phyloP scores from a whole-genome alignment of 139 green algal species.

The Chlorella sp. region DNA sequence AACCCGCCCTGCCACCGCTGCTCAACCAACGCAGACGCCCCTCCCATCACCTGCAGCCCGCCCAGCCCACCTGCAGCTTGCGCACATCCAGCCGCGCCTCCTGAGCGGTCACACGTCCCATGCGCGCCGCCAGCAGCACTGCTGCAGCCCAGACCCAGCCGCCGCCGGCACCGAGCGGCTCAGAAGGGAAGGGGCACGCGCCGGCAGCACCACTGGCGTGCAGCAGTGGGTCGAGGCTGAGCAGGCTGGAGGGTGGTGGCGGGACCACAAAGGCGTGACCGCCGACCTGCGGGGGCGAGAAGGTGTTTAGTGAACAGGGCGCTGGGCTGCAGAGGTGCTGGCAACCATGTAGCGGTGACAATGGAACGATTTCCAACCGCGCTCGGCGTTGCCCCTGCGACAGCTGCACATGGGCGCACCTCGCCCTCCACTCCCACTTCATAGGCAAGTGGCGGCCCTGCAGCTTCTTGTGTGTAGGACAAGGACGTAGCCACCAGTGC shows the following conservation, averaged over 20 bases:
- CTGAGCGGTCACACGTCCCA: slow-evolving; percentile 36
- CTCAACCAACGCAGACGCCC: too few relatives aligned
- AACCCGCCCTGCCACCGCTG: too few relatives aligned
- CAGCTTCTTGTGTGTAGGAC: not conserved
- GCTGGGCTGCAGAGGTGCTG: not conserved
- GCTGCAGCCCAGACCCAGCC: slow-evolving; percentile 33
- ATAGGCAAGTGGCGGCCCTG: too few relatives aligned
- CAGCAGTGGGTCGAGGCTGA: not conserved
- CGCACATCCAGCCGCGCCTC: slow-evolving; percentile 42
- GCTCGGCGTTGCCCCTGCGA: too few relatives aligned
- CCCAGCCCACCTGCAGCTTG: slow-evolving; percentile 26
- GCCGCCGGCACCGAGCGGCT: not conserved
- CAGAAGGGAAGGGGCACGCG: not conserved
- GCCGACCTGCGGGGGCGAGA: not conserved
- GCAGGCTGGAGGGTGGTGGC: not conserved
- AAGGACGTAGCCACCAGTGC: not conserved
- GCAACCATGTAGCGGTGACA: too few relatives aligned
- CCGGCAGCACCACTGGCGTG: not conserved
- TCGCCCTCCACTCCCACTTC: too few relatives aligned
- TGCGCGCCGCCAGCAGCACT: slow-evolving; percentile 32
- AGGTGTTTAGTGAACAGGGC: not conserved
- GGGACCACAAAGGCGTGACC: not conserved
- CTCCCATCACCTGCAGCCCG: too few relatives aligned
- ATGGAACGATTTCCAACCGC: too few relatives aligned
- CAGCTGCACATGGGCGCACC: too few relatives aligned